Percentiles rank a stretch among this genome's conserved stretches.
Evolutionary conservation across 768 basidiomycete genomes (phyloP).

Genomic region (Suillus subluteus): DNA sequence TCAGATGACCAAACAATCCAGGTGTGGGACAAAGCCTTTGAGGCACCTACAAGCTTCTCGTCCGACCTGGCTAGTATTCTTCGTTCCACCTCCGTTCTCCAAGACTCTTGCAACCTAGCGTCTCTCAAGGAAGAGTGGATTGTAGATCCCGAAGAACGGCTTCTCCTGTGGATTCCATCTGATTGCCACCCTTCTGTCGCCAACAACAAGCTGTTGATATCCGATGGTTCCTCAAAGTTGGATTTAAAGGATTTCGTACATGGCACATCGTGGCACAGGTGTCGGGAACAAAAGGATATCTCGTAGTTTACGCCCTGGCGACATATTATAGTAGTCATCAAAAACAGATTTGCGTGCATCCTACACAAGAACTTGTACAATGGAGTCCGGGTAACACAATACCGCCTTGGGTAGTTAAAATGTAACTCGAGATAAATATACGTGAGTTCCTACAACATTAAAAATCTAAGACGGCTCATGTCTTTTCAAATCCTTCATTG

Average conservation of each 20-base stretch:
- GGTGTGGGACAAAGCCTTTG: conserved; percentile 17
- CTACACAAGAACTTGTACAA: background rate
- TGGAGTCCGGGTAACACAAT: background rate
- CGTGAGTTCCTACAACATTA: background rate
- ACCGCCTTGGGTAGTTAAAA: background rate
- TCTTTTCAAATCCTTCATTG: background rate
- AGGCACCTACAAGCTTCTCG: background rate
- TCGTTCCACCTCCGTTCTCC: background rate
- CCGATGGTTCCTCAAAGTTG: background rate
- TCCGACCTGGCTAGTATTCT: background rate
- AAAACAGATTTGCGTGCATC: no score
- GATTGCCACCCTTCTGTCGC: background rate
- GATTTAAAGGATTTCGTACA: background rate
- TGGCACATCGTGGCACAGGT: background rate
- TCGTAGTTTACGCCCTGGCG: background rate
- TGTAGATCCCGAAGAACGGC: background rate
- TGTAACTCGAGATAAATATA: background rate
- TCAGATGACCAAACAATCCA: conserved; percentile 17
- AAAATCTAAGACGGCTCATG: background rate
- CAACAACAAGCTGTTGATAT: conserved; percentile 1
- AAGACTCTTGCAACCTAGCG: no score
- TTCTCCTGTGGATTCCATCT: conserved; percentile 4
- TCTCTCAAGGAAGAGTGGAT: background rate
- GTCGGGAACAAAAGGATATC: background rate
- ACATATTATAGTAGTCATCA: background rate